phyloP scores from a whole-genome alignment of 2,329 filamentous ascomycete genomes.

The Torrubiella hemipterigena region DNA sequence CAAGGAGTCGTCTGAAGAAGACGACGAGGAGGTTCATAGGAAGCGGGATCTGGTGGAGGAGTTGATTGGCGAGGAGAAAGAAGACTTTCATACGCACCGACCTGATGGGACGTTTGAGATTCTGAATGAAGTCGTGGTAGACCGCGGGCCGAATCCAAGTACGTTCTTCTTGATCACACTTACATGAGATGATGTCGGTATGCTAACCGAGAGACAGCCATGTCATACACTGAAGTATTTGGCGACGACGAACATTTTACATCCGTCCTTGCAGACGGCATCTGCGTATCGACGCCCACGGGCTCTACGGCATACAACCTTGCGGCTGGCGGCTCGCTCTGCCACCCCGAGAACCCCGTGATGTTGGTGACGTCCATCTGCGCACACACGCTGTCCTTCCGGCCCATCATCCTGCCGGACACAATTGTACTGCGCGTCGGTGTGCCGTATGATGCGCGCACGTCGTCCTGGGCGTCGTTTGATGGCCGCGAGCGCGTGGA shows the following conservation, averaged over 20 bases:
- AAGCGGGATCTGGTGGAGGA: conserved; percentile 73
- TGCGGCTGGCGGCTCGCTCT: conserved; percentile 86
- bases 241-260: conserved; percentile 94
- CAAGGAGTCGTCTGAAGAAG: conserved; percentile 16
- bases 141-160: conserved; percentile 88
- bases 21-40: conserved; percentile 23
- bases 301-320: conserved; percentile 94
- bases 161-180: conserved; percentile 23
- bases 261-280: conserved; percentile 81
- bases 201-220: conserved; percentile 38
- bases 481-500: conserved; percentile 86
- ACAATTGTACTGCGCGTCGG: conserved; percentile 88
- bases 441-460: conserved; percentile 87
- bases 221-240: conserved; percentile 87
- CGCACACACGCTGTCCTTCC: conserved; percentile 87
- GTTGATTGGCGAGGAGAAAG: conserved; percentile 72
- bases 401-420: conserved; percentile 92
- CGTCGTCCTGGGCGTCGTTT: conserved; percentile 93
- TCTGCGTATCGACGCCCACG: conserved; percentile 89
- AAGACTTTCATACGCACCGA: conserved; percentile 72
- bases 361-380: conserved; percentile 92
- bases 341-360: conserved; percentile 91
- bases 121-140: conserved; percentile 92
- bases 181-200: not conserved
- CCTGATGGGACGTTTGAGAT: conserved; percentile 83